phyloP scores from a whole-genome alignment of 768 basidiomycete species.

The Fomitopsis serialis region DNA sequence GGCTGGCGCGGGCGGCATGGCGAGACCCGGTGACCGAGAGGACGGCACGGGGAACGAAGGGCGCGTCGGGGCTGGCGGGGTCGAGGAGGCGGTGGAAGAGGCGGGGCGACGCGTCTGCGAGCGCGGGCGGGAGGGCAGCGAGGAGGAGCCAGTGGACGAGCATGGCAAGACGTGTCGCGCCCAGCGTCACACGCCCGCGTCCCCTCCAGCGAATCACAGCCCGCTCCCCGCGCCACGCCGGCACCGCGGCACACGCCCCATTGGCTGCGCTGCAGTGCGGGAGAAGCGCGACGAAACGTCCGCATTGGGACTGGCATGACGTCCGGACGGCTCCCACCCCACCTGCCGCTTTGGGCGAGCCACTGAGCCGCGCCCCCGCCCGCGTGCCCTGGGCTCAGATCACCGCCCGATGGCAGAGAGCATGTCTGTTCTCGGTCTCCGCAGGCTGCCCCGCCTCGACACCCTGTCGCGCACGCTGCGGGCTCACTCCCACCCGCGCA shows the following conservation, averaged over 20 bases:
- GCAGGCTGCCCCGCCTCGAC: not conserved
- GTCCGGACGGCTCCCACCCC: not conserved
- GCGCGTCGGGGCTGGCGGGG: slow-evolving; percentile 29
- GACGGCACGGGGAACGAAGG: slow-evolving; percentile 39
- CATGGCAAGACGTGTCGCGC: slow-evolving; percentile 5
- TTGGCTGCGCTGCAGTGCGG: not conserved
- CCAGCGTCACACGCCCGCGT: not conserved
- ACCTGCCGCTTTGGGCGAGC: not conserved
- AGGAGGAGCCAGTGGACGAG: slow-evolving; percentile 26
- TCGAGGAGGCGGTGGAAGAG: slow-evolving; percentile 52
- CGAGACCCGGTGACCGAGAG: slow-evolving; percentile 29
- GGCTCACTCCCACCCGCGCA: not conserved
- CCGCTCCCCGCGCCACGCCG: slow-evolving; percentile 13
- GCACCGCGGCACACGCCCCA: slow-evolving; percentile 24
- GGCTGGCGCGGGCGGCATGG: slow-evolving; percentile 14
- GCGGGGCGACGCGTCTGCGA: slow-evolving; percentile 18
- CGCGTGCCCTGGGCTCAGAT: not conserved
- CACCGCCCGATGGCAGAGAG: not conserved
- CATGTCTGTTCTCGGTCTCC: not conserved
- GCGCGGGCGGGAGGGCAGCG: slow-evolving; percentile 15
- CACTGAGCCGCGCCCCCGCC: not conserved
- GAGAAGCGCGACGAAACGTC: not conserved
- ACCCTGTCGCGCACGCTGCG: not conserved
- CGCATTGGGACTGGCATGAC: not conserved
- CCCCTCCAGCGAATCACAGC: not conserved